A percentile compares a stretch with the other conserved stretches of the same genome.
phyloP scores from a whole-genome alignment of 2,329 filamentous ascomycete genomes.

The Bipolaris zeicola region DNA sequence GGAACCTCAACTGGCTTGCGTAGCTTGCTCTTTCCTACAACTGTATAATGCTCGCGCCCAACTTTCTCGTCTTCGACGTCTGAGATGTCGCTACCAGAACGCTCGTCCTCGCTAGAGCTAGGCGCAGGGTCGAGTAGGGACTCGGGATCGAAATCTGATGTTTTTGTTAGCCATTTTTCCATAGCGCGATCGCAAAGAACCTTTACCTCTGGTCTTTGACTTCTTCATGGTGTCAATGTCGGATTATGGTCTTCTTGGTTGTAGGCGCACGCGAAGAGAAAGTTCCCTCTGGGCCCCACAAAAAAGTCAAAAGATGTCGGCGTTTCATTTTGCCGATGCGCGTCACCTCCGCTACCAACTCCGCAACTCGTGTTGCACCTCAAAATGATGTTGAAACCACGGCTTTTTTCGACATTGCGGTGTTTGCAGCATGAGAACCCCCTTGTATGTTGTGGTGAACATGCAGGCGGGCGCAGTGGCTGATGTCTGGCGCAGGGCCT shows the following conservation, averaged over 20 bases:
- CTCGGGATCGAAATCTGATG: conserved; percentile 80
- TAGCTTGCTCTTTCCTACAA: conserved; percentile 84
- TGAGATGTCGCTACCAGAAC: conserved; percentile 54
- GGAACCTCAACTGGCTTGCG: conserved; percentile 71
- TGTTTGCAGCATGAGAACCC: conserved; percentile 81
- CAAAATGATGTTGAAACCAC: conserved; percentile 49
- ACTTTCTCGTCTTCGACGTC: conserved; percentile 54
- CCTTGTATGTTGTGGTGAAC: conserved; percentile 60
- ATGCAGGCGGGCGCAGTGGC: neutral
- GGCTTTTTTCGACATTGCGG: conserved; percentile 60
- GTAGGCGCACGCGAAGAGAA: conserved; percentile 14
- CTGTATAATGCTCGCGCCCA: conserved; percentile 85
- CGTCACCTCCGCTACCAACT: conserved; percentile 32
- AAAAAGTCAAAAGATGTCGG: conserved; percentile 36
- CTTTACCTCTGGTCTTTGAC: conserved; percentile 38
- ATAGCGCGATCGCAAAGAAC: accelerated
- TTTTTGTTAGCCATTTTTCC: neutral
- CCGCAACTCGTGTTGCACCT: conserved; percentile 17
- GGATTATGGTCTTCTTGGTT: neutral
- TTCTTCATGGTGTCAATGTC: conserved; percentile 34
- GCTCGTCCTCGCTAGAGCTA: conserved; percentile 62
- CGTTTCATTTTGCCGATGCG: conserved; percentile 23
- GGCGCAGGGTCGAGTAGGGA: conserved; percentile 63
- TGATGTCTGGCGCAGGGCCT: conserved; percentile 67
- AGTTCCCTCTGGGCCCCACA: conserved; percentile 33